Base-by-base conservation (phyloP, 2,329 filamentous ascomycete species). In the Metarhizium album region DNA sequence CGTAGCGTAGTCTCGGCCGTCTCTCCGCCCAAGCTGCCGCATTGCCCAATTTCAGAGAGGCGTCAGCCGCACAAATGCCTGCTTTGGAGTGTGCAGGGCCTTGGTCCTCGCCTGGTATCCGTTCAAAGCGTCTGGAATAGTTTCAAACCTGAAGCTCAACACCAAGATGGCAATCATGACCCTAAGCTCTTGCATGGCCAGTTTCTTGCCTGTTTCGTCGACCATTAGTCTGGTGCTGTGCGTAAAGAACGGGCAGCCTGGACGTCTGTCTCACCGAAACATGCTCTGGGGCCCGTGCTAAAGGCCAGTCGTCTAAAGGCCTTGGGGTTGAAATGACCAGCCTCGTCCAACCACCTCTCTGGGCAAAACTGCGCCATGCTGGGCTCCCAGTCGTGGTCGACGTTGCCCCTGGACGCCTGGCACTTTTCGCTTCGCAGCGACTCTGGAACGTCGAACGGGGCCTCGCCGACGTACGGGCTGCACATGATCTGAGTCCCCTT, bases 401-500 rank as follows among this genome's bases (percentile, higher is more conserved):
- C 42, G 8, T 40, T 40, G 9, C 46, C 42, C 16, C 27, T 23
- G 22, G 48, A 31, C 3, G 24, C 48, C 9, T 46, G 53, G 13
- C 48, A 49, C n/a, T 40, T 48, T 1, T 6, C 31, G 42, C 37
- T 51, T n/a, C 53, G 46, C 9, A 47, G 37, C 38, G 49, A 59
- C 24, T 55, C 52, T 8, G 55, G 51, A 16, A 55, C 33, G 23
- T 27, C 27, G 4, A 50, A 47, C 63, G 37, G 37, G n/a, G 37
- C 37, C 18, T 40, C 37, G 18, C 37, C 37, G n/a, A 40, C 37
- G 42, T 45, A 45, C 5, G 42, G 14, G 42, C 27, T 45, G 29
- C 33, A 42, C 35, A 52, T 37, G n/a, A 47, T 47, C 14, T 47
- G 20, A 9, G 48, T n/a, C 6, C 40, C 51, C 31, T 50, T 50